phyloP scores from a whole-genome alignment of 1,139 yeast species.

The Kazachstania sp. region DNA sequence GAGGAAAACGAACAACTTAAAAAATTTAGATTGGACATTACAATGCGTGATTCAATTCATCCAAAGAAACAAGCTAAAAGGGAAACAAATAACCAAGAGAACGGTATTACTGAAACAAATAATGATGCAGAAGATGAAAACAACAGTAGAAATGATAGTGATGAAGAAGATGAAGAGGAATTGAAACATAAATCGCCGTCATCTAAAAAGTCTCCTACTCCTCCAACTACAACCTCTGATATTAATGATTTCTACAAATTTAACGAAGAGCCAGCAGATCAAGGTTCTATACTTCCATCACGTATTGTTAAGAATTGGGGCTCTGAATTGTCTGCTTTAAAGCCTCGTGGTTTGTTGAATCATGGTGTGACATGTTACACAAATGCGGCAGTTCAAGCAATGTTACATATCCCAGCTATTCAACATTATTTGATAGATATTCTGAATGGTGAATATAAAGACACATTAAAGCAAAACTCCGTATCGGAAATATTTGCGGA shows the following conservation, averaged over 20 bases:
- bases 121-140: conserved; percentile 19
- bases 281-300: conserved; percentile 50
- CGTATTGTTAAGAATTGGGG: conserved; percentile 60
- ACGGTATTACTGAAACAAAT: conserved; percentile 8
- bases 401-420: conserved; percentile 84
- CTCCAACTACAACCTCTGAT: conserved; percentile 44
- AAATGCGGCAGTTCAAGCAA: conserved; percentile 87
- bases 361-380: conserved; percentile 96
- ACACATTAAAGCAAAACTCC: conserved; percentile 43
- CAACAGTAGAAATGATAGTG: conserved; percentile 19
- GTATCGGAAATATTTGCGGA: conserved; percentile 70
- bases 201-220: conserved; percentile 29
- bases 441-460: conserved; percentile 41
- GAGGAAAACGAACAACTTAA: conserved; percentile 6
- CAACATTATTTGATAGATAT: conserved; percentile 74
- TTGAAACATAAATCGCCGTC: conserved; percentile 26
- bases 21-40: conserved; percentile 3
- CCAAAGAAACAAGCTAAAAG: conserved; percentile 12
- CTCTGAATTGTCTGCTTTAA: conserved; percentile 33
- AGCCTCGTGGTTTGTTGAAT: conserved; percentile 75
- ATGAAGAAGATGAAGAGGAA: conserved; percentile 18
- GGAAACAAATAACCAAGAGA: conserved; percentile 20
- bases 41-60: conserved; percentile 1
- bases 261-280: conserved; percentile 45
- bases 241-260: conserved; percentile 41